phyloP scores from a whole-genome alignment of 768 basidiomycete genomes.

The Mycena olivaceomarginata region DNA sequence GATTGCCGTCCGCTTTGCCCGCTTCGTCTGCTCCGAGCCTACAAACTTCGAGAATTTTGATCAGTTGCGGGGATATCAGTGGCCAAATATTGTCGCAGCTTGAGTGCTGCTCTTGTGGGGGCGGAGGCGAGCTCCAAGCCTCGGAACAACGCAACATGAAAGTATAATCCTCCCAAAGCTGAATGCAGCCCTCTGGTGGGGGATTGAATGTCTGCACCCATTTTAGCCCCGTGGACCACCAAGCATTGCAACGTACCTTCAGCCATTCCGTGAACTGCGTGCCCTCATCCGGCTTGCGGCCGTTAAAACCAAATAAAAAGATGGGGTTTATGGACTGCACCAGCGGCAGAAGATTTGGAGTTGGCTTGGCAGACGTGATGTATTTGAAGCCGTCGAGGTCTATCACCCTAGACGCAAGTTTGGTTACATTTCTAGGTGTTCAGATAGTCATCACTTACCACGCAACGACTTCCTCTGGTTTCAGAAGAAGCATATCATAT shows the following conservation, averaged over 20 bases:
- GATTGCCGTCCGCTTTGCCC: no score
- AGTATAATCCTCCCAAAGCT: constrained; percentile 5
- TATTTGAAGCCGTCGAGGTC: neutral
- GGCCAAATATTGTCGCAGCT: neutral
- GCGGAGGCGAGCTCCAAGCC: neutral
- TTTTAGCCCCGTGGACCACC: neutral
- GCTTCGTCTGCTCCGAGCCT: no score
- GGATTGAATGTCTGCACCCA: neutral
- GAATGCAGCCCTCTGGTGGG: neutral
- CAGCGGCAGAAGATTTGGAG: constrained; percentile 6
- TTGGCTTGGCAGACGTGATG: constrained; percentile 6
- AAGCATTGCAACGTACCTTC: neutral
- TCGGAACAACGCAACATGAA: constrained; percentile 11
- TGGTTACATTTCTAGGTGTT: neutral
- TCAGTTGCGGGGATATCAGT: neutral
- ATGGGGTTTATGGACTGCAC: constrained; percentile 5
- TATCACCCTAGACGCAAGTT: neutral
- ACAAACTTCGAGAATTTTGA: no score
- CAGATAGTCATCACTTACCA: neutral
- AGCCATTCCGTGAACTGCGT: neutral
- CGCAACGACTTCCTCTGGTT: neutral
- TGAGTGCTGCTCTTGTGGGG: neutral
- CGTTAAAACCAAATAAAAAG: neutral
- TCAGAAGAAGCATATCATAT: neutral
- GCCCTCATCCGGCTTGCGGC: no score